phyloP scores from a whole-genome alignment of 306 rosid genomes.

The Lathyrus oleraceus region DNA sequence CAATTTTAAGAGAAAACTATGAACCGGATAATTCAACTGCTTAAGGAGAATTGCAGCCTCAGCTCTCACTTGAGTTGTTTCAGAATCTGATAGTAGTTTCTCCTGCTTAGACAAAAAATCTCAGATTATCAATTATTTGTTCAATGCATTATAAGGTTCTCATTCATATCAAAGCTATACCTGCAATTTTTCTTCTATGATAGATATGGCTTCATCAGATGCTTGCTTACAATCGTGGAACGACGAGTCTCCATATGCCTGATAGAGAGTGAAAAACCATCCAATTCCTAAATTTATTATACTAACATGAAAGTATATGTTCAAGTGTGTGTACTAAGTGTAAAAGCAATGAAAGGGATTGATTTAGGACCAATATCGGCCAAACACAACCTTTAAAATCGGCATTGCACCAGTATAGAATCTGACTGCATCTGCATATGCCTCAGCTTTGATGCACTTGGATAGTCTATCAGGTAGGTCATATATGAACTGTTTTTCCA shows the following conservation, averaged over 20 bases:
- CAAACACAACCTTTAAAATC: conserved; percentile 67
- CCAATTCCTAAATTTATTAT: background rate
- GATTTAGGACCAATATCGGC: conserved; percentile 22
- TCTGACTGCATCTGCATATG: conserved; percentile 89
- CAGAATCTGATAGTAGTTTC: conserved; percentile 79
- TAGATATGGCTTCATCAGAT: conserved; percentile 80
- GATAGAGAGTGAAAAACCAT: background rate
- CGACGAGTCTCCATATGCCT: conserved; percentile 93
- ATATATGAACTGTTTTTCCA: conserved; percentile 83
- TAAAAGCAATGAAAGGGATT: conserved; percentile 15
- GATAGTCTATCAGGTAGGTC: conserved; percentile 86
- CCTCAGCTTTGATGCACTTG: conserved; percentile 88
- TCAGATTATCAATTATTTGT: conserved; percentile 26
- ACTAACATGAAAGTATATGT: background rate
- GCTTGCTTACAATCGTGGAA: conserved; percentile 88
- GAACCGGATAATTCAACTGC: conserved; percentile 76
- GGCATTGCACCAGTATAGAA: conserved; percentile 91
- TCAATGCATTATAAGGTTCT: background rate
- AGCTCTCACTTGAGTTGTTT: conserved; percentile 87
- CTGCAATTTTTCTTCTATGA: conserved; percentile 71
- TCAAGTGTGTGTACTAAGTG: background rate
- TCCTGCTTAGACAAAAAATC: conserved; percentile 48
- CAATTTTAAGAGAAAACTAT: conserved; percentile 20
- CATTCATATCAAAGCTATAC: conserved; percentile 38
- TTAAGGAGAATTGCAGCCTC: conserved; percentile 93